Percentiles rank a stretch among this genome's conserved stretches.
Conservation (phyloP, 2,329 filamentous ascomycete genomes). For the Colletotrichum incanum region DNA sequence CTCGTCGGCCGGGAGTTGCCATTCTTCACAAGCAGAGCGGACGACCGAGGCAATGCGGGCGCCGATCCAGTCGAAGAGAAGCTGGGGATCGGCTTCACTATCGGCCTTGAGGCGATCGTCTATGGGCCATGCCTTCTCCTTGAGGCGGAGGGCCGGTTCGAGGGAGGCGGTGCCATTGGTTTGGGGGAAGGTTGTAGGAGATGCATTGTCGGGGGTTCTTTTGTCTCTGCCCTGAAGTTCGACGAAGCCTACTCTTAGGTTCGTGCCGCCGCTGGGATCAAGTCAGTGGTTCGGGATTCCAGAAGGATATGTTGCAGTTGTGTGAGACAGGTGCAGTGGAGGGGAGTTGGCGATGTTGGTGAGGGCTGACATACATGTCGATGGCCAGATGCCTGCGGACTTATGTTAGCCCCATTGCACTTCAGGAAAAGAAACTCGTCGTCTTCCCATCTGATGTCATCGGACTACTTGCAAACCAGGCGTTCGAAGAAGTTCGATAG, state of each 20-base stretch:
- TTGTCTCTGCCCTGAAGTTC: constrained; percentile 65
- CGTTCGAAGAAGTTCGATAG: neutral
- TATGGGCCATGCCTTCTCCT: constrained; percentile 84
- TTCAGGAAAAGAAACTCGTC: neutral
- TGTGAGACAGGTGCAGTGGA: neutral
- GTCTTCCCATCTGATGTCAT: neutral
- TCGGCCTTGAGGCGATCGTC: constrained; percentile 81
- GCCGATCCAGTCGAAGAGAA: constrained; percentile 87
- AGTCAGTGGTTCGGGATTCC: constrained; percentile 6
- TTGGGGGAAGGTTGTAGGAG: constrained; percentile 16
- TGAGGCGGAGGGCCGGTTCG: constrained; percentile 68
- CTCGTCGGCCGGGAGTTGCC: constrained; percentile 58
- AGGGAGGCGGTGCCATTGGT: constrained; percentile 45
- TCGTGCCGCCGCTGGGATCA: constrained; percentile 74
- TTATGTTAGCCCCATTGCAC: constrained; percentile 33
- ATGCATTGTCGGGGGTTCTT: neutral
- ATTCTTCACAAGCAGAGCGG: constrained; percentile 65
- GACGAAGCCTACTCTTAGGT: constrained; percentile 78
- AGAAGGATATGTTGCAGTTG: neutral
- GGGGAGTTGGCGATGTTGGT: neutral
- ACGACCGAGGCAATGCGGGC: constrained; percentile 83
- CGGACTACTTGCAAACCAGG: neutral
- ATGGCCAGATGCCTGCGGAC: constrained; percentile 70
- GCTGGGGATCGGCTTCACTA: constrained; percentile 70
- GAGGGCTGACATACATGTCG: constrained; percentile 70